Base-by-base conservation (phyloP, 768 basidiomycete genomes). In the Suillus cothurnatus region DNA sequence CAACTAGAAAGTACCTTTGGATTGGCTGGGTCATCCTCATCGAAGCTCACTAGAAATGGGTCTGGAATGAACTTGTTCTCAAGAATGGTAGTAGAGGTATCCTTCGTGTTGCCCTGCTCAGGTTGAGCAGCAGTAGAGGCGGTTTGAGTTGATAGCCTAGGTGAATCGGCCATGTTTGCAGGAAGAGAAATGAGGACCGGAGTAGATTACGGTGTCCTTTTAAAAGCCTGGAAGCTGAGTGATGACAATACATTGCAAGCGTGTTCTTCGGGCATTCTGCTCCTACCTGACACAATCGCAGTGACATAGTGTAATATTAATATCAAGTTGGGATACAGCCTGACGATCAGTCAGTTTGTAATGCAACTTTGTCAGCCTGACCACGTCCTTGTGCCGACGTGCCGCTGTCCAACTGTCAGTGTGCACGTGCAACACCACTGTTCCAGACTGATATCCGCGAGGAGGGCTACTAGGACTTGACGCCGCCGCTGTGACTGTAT, bases 21-120 rank as follows among this genome's bases (percentile, higher is more conserved):
- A 66, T 86, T 80, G 6, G 72, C 69, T 15, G 80, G 76, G 65
- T 87, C 85, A 14, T 75, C 76, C 0, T 69, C 71, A 34, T 68
- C 69, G 62, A 73, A 81, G 2, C 61, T 65, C 23, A 81, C 77
- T 28, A 79, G 67, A 49, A 68, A 74, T 0, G 77, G 77, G 23
- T 79, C 78, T 23, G 62, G 9, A 2, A 15, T 21, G 15, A 39
- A 38, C 17, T 53, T 34, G n/a, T 62, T 39, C 4, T 61, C 28
- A 38, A 52, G 23, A 43, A 14, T 8, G 32, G 15, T 9, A 32
- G 23, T n/a, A 23, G 11, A 61, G 21, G 1, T 4, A 21, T 11
- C 23, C 43, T 55, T 28, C 31, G 32, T 53, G 6, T 36, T 34
- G 4, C 2, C 8, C 23, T 59, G 34, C 26, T 62, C 52, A 32